Evolutionary conservation across 768 basidiomycete genomes (phyloP), one percentile per base, ranked within the genome.

Genomic region (Cyathus striatus): DNA sequence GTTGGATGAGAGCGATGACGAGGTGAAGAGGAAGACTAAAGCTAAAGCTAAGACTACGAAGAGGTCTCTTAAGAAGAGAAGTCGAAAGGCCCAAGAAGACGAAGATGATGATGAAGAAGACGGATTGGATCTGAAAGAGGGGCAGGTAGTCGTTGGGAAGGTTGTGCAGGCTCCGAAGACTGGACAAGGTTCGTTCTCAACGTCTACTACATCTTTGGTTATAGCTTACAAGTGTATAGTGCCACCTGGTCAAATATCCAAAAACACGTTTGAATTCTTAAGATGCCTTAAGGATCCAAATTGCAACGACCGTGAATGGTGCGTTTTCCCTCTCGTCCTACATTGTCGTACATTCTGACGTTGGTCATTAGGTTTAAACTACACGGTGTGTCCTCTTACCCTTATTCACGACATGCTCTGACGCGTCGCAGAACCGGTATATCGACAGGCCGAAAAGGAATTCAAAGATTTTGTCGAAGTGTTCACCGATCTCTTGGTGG

Each of bases 231-330:
- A 16, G n/a, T n/a, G 17, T 30, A 13, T 2, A 88, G 92, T 90
- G 0, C 85, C 90, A 0, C 76, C 90, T 9, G 93, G 92, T 7
- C 80, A 81, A 59, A 79, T 96, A 55, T 94, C 92, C 2, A 72
- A 81, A 52, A 94, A 96, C 50, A 90, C 86, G 3, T 61, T 97
- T 25, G 66, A 89, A 54, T 96, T 96, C 57, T 59, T 94, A 43
- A 63, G 50, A 6, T 70, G 83, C 20, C 68, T 96, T 30, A 74
- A 74, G 54, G 78, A 88, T 45, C 85, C 90, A 1, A 72, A 78
- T 34, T 82, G 81, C 55, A 93, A 97, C 48, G 87, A 96, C 57
- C 75, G 91, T 3, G 75, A 83, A 64, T 90, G 90, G 91, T 89
- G 43, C 16, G 57, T 50, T 24, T 42, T 2, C 27, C n/a, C n/a